Base-by-base conservation (phyloP, 345 rosid genomes). In the Corymbia maculata region DNA sequence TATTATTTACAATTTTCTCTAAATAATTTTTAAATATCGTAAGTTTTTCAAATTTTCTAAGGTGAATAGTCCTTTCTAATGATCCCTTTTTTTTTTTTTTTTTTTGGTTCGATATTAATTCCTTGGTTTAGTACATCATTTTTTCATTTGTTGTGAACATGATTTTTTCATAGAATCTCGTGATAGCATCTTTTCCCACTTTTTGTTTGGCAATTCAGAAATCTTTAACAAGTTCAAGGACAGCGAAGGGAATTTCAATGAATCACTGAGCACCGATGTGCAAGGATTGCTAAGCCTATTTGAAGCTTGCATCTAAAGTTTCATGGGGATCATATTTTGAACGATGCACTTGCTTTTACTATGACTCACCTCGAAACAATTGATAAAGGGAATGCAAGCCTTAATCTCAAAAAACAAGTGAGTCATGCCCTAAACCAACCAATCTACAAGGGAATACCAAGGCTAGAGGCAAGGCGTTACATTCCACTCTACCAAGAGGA, bases 291-390 rank as follows among this genome's bases (percentile, higher is more conserved):
- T 91, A 28, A 86, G 91, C 30, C 90, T 94, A 19, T 94, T 91
- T 21, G 93, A 93, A 86, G 93, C 93, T 1, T 70, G 94, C 5
- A 92, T 68, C 86, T 91, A 6, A 86, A 89, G 5, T 51, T 89
- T 8, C 88, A 88, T 6, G 91, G 91, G 26, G 95, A 94, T 59
- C 85, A 61, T 9, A 89, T 88, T 52, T 87, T 94, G 16, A 89
- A 91, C 13, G 90, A 90, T 30, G 93, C 92, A 19, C 90, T 93
- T 51, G 64, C 85, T 47, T 94, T 91, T 86, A 89, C 93, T 19
- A 86, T 49, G 7, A 55, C 89, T 50, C 24, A 88, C 51, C 92
- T 92, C 28, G 42, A 51, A 87, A 52, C 87, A 32, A 89, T 86
- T 26, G 42, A 36, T 36, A 36, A 36, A 7, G 13, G 17, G 42